Evolutionary conservation across 352 stramenopile species (phyloP).

Genomic region (Blastocystis sp.): DNA sequence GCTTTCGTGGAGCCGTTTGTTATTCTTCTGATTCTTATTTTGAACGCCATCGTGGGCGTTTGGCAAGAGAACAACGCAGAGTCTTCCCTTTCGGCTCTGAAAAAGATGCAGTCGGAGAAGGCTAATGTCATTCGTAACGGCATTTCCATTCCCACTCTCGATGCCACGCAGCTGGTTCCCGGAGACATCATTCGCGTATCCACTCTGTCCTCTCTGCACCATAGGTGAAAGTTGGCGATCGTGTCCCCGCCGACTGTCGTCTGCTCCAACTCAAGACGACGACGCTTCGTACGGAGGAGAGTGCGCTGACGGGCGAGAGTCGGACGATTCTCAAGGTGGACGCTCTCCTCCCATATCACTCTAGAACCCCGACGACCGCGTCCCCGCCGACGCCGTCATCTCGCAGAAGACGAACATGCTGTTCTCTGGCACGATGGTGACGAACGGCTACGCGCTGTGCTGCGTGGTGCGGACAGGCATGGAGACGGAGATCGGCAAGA

Average conservation of each 20-base stretch:
- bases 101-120: conserved; percentile 56
- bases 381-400: conserved; percentile 59
- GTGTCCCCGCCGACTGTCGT: conserved; percentile 87
- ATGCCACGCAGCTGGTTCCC: conserved; percentile 80
- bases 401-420: conserved; percentile 88
- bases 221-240: conserved; percentile 83
- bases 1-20: conserved; percentile 89
- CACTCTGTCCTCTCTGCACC: not conserved
- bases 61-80: conserved; percentile 56
- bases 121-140: conserved; percentile 61
- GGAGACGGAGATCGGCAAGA: conserved; percentile 96
- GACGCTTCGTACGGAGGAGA: conserved; percentile 84
- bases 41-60: conserved; percentile 51
- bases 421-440: conserved; percentile 91
- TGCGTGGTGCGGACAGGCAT: conserved; percentile 81
- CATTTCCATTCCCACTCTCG: conserved; percentile 63
- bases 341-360: not conserved
- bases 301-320: conserved; percentile 87
- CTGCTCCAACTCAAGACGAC: conserved; percentile 84
- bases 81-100: conserved; percentile 2
- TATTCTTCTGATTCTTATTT: conserved; percentile 75
- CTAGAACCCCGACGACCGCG: not conserved
- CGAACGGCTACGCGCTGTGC: conserved; percentile 78
- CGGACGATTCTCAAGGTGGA: conserved; percentile 77
- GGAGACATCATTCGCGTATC: conserved; percentile 81